Percentiles rank a stretch among this genome's conserved stretches.
phyloP scores from a whole-genome alignment of 768 basidiomycete genomes.

The Mycena galopus region DNA sequence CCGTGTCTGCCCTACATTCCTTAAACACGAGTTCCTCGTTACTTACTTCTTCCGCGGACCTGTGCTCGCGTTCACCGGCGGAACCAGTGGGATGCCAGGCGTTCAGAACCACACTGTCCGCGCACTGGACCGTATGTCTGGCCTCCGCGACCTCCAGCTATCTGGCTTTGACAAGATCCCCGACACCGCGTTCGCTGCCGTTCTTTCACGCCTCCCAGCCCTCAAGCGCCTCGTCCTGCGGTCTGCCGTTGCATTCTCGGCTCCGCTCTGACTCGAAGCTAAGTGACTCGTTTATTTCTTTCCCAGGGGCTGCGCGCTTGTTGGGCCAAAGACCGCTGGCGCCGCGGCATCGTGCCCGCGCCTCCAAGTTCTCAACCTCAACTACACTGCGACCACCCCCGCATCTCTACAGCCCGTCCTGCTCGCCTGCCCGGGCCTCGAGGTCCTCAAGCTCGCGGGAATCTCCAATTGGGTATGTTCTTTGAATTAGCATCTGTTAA shows the following conservation, averaged over 20 bases:
- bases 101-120: slow-evolving; percentile 64
- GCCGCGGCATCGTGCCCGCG: slow-evolving; percentile 56
- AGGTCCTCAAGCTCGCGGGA: slow-evolving; percentile 74
- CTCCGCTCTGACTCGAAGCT: background rate
- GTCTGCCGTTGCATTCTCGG: slow-evolving; percentile 51
- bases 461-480: slow-evolving; percentile 69
- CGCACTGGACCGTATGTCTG: slow-evolving; percentile 55
- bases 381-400: slow-evolving; percentile 69
- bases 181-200: slow-evolving; percentile 64
- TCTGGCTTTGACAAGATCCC: slow-evolving; percentile 64
- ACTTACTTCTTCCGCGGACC: slow-evolving; percentile 73
- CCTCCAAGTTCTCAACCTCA: slow-evolving; percentile 68
- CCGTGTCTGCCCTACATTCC: slow-evolving; percentile 61
- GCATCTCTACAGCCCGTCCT: slow-evolving; percentile 60
- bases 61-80: slow-evolving; percentile 59
- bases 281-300: slow-evolving; percentile 18
- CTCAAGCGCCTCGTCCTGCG: slow-evolving; percentile 66
- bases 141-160: slow-evolving; percentile 63
- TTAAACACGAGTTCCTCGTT: slow-evolving; percentile 68
- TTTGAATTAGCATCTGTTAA: background rate
- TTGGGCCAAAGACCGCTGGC: slow-evolving; percentile 61
- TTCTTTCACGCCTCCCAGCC: slow-evolving; percentile 58
- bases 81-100: slow-evolving; percentile 63
- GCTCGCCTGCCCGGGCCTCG: slow-evolving; percentile 52
- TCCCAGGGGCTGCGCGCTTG: slow-evolving; percentile 71